These are phyloP conservation scores for Aspergillus sergii DNA, from an alignment of 2,329 filamentous ascomycete genomes.

Conservation along the genomic window DNA sequence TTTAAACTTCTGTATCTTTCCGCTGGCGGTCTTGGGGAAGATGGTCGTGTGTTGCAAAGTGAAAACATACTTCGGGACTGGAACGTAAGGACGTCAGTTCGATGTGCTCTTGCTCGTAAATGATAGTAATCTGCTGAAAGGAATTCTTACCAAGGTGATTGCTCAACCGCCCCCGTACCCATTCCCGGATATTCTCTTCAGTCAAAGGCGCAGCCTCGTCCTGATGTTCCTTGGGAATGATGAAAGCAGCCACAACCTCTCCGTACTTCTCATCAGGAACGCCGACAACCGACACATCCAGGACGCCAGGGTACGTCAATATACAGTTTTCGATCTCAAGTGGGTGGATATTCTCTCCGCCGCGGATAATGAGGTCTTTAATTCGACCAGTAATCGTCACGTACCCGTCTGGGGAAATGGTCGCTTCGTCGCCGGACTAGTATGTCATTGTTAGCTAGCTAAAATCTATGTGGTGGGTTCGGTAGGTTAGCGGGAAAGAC, in stretches of 20 bases:
- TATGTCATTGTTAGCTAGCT: neutral
- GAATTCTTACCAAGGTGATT: slow-evolving; percentile 66
- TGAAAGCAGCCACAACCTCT: slow-evolving; percentile 83
- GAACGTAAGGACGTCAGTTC: neutral
- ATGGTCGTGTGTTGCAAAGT: slow-evolving; percentile 63
- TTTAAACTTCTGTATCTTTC: slow-evolving; percentile 96
- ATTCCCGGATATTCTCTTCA: slow-evolving; percentile 64
- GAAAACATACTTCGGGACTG: slow-evolving; percentile 85
- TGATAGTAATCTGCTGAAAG: neutral
- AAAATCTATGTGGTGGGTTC: neutral
- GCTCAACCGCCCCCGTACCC: slow-evolving; percentile 71
- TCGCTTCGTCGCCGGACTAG: slow-evolving; percentile 85
- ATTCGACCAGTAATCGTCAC: slow-evolving; percentile 87
- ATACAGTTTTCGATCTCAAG: slow-evolving; percentile 90
- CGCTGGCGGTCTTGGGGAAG: slow-evolving; percentile 94
- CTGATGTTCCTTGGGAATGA: slow-evolving; percentile 57
- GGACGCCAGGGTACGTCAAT: slow-evolving; percentile 69
- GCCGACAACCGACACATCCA: slow-evolving; percentile 81
- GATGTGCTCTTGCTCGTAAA: neutral
- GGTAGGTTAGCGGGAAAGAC: neutral
- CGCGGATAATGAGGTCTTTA: slow-evolving; percentile 93
- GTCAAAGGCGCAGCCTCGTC: slow-evolving; percentile 42
- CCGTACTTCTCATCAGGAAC: slow-evolving; percentile 81
- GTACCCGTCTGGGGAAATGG: slow-evolving; percentile 81
- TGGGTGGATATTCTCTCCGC: slow-evolving; percentile 94